Conservation (phyloP, 768 basidiomycete genomes). For the Naganishia onofrii region DNA sequence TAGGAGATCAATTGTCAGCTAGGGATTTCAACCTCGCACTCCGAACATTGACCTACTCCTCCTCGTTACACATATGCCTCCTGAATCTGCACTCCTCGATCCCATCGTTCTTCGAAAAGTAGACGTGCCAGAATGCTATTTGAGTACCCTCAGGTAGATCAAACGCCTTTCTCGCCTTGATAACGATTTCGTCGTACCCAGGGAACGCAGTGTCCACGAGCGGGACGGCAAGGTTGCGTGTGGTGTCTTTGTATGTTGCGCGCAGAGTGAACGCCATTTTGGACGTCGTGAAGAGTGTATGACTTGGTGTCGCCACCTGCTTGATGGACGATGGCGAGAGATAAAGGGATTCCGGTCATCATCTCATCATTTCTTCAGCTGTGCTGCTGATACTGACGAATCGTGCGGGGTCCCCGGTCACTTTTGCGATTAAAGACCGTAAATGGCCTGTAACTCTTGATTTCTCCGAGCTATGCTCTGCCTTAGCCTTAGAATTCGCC, state of each 20-base stretch:
- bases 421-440: no score
- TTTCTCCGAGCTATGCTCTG: no score
- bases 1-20: not conserved
- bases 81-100: constrained; percentile 25
- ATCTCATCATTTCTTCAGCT: no score
- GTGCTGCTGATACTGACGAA: no score
- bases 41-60: constrained; percentile 42
- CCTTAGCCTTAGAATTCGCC: no score
- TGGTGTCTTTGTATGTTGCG: constrained; percentile 49
- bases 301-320: no score
- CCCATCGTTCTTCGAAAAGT: constrained; percentile 29
- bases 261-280: constrained; percentile 45
- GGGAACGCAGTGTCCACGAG: constrained; percentile 42
- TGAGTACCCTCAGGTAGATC: constrained; percentile 45
- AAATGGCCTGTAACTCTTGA: no score
- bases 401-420: no score
- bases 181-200: constrained; percentile 40
- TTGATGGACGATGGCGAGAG: no score
- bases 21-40: not conserved
- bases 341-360: no score
- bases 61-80: constrained; percentile 31
- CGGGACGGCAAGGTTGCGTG: constrained; percentile 38
- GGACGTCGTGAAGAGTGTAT: not conserved
- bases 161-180: constrained; percentile 46
- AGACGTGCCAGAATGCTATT: constrained; percentile 48